Percentiles rank a stretch among this genome's conserved stretches.
These are phyloP conservation scores for Phoma sp. DNA, from an alignment of 2,329 filamentous ascomycete species.

Conservation along the genomic window DNA sequence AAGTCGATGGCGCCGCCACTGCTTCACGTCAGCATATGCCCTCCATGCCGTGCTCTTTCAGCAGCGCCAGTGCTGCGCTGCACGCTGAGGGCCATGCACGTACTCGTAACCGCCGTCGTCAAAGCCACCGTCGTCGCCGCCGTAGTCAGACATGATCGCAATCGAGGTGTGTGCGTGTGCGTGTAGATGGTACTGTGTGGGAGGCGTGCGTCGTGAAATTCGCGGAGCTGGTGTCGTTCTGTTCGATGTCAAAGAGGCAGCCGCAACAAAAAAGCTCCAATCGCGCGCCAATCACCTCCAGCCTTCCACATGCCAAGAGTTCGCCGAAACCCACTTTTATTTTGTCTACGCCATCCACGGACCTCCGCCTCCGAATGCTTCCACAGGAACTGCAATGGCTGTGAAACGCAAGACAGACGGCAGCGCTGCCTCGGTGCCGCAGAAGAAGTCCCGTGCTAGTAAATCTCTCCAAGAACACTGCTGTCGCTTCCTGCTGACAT, in stretches of 20 bases:
- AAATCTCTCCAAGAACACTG: conserved; percentile 5
- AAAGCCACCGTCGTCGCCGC: conserved; percentile 49
- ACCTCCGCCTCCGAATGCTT: conserved; percentile 1
- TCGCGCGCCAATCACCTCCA: conserved; percentile 20
- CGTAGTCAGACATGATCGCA: conserved; percentile 55
- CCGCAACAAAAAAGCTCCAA: conserved; percentile 27
- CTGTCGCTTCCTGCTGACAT: conserved; percentile 7
- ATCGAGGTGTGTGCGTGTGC: background rate
- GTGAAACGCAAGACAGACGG: conserved; percentile 36
- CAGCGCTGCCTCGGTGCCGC: conserved; percentile 2
- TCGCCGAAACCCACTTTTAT: conserved; percentile 22
- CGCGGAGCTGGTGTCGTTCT: conserved; percentile 1
- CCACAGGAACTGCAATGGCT: conserved; percentile 28
- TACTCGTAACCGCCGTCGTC: conserved; percentile 43
- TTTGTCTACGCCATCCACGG: conserved; percentile 13
- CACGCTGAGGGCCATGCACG: conserved; percentile 20
- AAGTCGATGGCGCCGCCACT: conserved; percentile 57
- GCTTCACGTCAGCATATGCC: conserved; percentile 22
- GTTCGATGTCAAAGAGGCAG: conserved; percentile 22
- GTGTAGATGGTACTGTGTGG: background rate
- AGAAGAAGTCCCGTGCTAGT: conserved; percentile 42
- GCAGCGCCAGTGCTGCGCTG: conserved; percentile 19
- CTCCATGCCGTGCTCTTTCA: background rate
- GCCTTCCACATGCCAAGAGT: conserved; percentile 26
- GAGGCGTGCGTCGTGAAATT: conserved; percentile 2